These are phyloP conservation scores for Canavalia ensiformis DNA, from an alignment of 306 rosid species.

Conservation along the genomic window DNA sequence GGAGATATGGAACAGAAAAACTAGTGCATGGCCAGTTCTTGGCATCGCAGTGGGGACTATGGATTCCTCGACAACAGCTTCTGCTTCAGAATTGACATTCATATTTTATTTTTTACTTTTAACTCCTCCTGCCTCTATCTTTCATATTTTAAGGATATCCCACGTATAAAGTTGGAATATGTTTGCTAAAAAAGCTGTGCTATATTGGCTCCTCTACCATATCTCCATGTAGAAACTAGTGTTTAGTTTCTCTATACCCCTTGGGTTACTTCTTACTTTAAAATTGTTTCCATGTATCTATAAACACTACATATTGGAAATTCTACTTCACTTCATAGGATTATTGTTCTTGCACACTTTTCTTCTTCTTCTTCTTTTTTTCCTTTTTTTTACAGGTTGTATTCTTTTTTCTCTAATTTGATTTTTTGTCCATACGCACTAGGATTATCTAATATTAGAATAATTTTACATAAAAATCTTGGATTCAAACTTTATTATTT, in stretches of 20 bases:
- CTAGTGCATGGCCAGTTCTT: constrained; percentile 54
- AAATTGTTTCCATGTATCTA: background rate
- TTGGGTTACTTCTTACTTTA: background rate
- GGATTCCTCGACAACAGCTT: constrained; percentile 51
- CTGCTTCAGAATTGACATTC: constrained; percentile 28
- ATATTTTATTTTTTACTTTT: background rate
- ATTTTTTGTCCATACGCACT: too few relatives aligned
- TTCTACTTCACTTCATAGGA: too few relatives aligned
- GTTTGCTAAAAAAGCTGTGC: constrained; percentile 13
- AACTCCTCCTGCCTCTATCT: background rate
- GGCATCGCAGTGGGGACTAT: constrained; percentile 60
- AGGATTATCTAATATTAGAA: too few relatives aligned
- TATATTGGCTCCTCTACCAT: constrained; percentile 4
- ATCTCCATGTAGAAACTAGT: background rate
- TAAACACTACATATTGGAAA: too few relatives aligned
- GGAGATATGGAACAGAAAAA: constrained; percentile 29
- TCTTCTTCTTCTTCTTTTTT: too few relatives aligned
- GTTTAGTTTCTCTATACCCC: background rate
- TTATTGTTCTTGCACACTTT: too few relatives aligned
- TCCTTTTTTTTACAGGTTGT: too few relatives aligned
- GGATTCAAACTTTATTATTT: too few relatives aligned
- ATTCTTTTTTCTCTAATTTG: too few relatives aligned
- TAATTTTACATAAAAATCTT: too few relatives aligned
- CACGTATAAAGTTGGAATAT: constrained; percentile 27
- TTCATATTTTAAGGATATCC: constrained; percentile 48